phyloP scores from a whole-genome alignment of 495 filamentous ascomycete genomes.

The Podospora australis region DNA sequence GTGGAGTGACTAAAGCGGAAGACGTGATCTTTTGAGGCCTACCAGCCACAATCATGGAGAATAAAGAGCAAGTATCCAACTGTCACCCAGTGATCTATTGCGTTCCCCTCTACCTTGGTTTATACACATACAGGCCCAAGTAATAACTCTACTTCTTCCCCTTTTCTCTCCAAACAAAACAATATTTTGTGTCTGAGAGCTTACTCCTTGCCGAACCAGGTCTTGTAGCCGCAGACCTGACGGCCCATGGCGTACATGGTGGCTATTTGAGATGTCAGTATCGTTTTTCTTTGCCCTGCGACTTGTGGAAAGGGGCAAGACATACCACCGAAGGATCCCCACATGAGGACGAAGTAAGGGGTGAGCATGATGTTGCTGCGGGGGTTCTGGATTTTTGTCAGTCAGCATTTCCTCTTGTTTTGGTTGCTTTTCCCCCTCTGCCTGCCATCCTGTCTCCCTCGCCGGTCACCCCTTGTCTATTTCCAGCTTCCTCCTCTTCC shows the following conservation, averaged over 20 bases:
- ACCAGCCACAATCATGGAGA: no score
- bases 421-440: slow-evolving; percentile 9
- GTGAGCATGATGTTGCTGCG: slow-evolving; percentile 61
- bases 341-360: slow-evolving; percentile 69
- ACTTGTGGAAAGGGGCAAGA: slow-evolving; percentile 15
- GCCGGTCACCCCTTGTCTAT: no score
- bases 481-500: no score
- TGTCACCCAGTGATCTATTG: background rate
- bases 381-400: no score
- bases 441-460: no score
- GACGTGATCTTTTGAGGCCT: no score
- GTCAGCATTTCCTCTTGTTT: no score
- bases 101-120: background rate
- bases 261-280: slow-evolving; percentile 52
- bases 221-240: slow-evolving; percentile 71
- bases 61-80: background rate
- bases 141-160: background rate
- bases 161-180: background rate
- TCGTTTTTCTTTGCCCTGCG: slow-evolving; percentile 11
- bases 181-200: background rate
- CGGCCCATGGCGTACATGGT: slow-evolving; percentile 54
- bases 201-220: slow-evolving; percentile 70
- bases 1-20: no score
- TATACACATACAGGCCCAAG: slow-evolving; percentile 19
- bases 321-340: slow-evolving; percentile 47